Conservation (phyloP, 164 flowering plant species). For the Vitis vinifera region ASM3070453v1 NC_081814.1:14779501-14780000, state of each 20-base stretch:
- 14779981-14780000: too few relatives aligned
- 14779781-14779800: constrained; percentile 37
- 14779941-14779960: too few relatives aligned
- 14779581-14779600: constrained; percentile 1
- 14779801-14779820: constrained; percentile 54
- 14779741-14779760: constrained; percentile 12
- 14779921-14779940: too few relatives aligned
- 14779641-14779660: constrained; percentile 33
- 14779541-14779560: constrained; percentile 20
- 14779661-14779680: constrained; percentile 11
- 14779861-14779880: too few relatives aligned
- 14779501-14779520: constrained; percentile 24
- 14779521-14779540: constrained; percentile 17
- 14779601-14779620: constrained; percentile 13
- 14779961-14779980: too few relatives aligned
- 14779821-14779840: constrained; percentile 41
- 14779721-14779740: constrained; percentile 7
- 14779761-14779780: constrained; percentile 4
- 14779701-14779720: constrained; percentile 18
- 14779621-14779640: constrained; percentile 31
- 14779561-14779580: constrained; percentile 25
- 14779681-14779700: constrained; percentile 14
- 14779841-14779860: constrained; percentile 4
- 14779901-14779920: too few relatives aligned
- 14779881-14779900: too few relatives aligned